Evolutionary conservation across 2,329 filamentous ascomycete genomes (phyloP), one percentile per base, ranked within the genome.

Genomic region (Xylariaceae sp.): DNA sequence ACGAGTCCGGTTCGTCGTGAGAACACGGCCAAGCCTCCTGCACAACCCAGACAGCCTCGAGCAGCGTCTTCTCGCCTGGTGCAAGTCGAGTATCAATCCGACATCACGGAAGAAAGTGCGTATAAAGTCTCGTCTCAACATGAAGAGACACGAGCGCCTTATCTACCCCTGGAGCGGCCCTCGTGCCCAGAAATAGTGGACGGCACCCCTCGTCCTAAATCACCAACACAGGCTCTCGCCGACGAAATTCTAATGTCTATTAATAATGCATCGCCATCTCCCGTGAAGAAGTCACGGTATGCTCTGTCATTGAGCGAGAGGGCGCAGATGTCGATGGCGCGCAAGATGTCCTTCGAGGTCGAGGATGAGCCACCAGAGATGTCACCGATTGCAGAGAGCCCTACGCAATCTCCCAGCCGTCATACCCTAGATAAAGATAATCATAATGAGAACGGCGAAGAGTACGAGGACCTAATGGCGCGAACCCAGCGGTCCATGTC

Each of bases 251-350:
- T 86, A 3, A 78, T 78, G 10, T 82, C 80, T 0, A 80, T 86
- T 70, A 74, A 78, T 23, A 77, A 77, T 51, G 76, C 77, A 0
- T 85, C 84, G 1, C 83, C 83, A 0, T 86, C 84, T 0, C 84
- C 84, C 0, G 70, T 75, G 49, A 86, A 84, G 65, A 80, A 77
- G 59, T 74, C 76, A 0, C 78, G 83, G 0, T 83, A 84, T 54
- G 81, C 79, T 0, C 74, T 88, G 7, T 86, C 87, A 0, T 80
- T 94, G 0, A 82, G 88, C 3, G 91, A 95, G 69, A 87, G 92
- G 52, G 95, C 92, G 0, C 85, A 89, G 15, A 80, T 91, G 56
- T 92, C 90, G 15, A 93, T 96, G 86, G 84, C 87, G 0, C 79
- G 85, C 2, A 70, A 57, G 51, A 66, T 11, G 55, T 73, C 66